These are phyloP conservation scores for Gilbertella persicaria DNA, from an alignment of 371 early-diverging fungal species.

Conservation along the genomic window DNA sequence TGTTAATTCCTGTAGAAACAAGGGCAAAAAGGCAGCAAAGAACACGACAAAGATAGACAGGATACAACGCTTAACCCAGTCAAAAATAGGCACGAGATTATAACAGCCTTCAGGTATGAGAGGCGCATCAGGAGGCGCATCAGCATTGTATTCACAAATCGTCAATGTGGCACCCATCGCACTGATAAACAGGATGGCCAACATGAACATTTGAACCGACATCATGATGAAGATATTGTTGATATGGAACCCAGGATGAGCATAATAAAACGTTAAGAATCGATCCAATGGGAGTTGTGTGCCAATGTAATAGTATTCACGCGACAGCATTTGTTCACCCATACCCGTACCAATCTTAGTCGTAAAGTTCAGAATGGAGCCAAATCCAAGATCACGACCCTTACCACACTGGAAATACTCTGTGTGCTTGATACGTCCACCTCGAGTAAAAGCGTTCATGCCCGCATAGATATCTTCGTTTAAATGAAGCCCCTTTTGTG, in stretches of 20 bases:
- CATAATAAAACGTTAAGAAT: constrained; percentile 87
- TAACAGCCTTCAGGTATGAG: constrained; percentile 66
- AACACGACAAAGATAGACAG: constrained; percentile 79
- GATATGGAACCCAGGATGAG: constrained; percentile 90
- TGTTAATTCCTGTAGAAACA: constrained; percentile 83
- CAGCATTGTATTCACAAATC: constrained; percentile 55
- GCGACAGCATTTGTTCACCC: constrained; percentile 91
- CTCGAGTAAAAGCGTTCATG: constrained; percentile 85
- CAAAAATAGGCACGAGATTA: constrained; percentile 72
- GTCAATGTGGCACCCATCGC: constrained; percentile 67
- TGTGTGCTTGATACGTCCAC: constrained; percentile 88
- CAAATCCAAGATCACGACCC: constrained; percentile 91
- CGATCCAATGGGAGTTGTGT: constrained; percentile 83
- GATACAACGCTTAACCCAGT: constrained; percentile 85
- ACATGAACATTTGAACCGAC: constrained; percentile 83
- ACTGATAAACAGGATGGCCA: constrained; percentile 75
- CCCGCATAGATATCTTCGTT: constrained; percentile 95
- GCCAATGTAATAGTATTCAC: constrained; percentile 90
- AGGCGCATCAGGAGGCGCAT: constrained; percentile 45
- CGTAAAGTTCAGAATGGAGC: constrained; percentile 86
- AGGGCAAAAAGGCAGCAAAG: constrained; percentile 82
- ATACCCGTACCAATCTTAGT: constrained; percentile 93
- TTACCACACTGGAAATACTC: constrained; percentile 94
- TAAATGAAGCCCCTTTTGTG: constrained; percentile 88
- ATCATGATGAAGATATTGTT: constrained; percentile 91